These are phyloP conservation scores for Aspergillus pseudoterreus DNA, from an alignment of 2,329 filamentous ascomycete genomes.

Conservation along the genomic window DNA sequence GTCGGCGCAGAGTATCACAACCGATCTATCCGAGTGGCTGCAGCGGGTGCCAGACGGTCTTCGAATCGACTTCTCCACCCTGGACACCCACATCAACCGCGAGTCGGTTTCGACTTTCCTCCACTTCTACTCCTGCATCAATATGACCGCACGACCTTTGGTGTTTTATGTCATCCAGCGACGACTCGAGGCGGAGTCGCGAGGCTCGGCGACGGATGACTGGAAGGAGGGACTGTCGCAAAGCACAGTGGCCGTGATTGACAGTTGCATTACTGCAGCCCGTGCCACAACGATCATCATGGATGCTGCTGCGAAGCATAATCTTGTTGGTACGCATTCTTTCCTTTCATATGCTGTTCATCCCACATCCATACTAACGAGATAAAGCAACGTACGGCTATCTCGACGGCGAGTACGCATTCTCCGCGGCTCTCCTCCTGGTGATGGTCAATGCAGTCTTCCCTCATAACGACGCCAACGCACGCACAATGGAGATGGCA, in stretches of 20 bases:
- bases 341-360: background rate
- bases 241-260: constrained; percentile 50
- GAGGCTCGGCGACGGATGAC: constrained; percentile 34
- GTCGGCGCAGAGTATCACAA: constrained; percentile 51
- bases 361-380: background rate
- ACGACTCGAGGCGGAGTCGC: constrained; percentile 37
- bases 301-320: constrained; percentile 46
- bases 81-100: constrained; percentile 42
- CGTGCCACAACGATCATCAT: constrained; percentile 49
- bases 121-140: constrained; percentile 57
- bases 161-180: constrained; percentile 53
- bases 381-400: constrained; percentile 53
- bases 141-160: constrained; percentile 54
- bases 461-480: constrained; percentile 42
- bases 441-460: constrained; percentile 55
- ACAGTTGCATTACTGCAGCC: constrained; percentile 51
- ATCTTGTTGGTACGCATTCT: constrained; percentile 45
- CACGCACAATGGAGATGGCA: constrained; percentile 44
- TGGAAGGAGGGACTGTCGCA: constrained; percentile 49
- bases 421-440: constrained; percentile 52
- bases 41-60: constrained; percentile 46
- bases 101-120: constrained; percentile 52
- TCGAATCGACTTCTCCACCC: constrained; percentile 46
- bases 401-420: constrained; percentile 56
- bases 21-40: constrained; percentile 50